Conservation (phyloP, 2,329 filamentous ascomycete species). For the Aspergillus oerlinghausenensis region DNA sequence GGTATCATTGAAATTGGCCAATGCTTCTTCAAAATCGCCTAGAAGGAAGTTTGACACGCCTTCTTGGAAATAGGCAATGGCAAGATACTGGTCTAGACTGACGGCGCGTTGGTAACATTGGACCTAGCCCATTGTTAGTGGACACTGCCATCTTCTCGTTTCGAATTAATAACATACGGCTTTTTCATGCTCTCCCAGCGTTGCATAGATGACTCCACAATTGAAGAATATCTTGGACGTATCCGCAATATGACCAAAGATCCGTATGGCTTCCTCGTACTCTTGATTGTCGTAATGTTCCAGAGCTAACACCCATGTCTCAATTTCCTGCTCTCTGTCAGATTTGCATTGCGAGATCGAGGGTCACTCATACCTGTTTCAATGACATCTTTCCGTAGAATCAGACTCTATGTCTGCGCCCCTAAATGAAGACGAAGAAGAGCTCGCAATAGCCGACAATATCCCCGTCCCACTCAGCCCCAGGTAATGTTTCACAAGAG, state of each 20-base stretch:
- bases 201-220: constrained; percentile 95
- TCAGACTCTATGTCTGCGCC: neutral
- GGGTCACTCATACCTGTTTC: constrained; percentile 49
- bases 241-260: constrained; percentile 83
- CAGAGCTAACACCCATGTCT: constrained; percentile 93
- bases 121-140: constrained; percentile 57
- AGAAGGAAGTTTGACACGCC: constrained; percentile 97
- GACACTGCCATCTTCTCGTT: neutral
- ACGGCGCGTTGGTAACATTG: constrained; percentile 92
- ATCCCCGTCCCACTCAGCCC: neutral
- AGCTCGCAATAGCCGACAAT: neutral
- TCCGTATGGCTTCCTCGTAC: constrained; percentile 79
- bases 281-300: constrained; percentile 94
- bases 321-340: constrained; percentile 70
- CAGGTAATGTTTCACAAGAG: neutral
- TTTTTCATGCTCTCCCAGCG: constrained; percentile 89
- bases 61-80: constrained; percentile 97
- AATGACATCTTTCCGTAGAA: constrained; percentile 48
- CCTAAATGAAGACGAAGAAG: neutral
- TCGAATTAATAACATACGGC: constrained; percentile 59
- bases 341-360: neutral
- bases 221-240: constrained; percentile 99
- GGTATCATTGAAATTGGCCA: constrained; percentile 98
- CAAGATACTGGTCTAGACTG: constrained; percentile 86
- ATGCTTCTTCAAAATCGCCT: constrained; percentile 92